phyloP scores from a whole-genome alignment of 345 rosid species.

The Mallotus nudiflorus region DNA sequence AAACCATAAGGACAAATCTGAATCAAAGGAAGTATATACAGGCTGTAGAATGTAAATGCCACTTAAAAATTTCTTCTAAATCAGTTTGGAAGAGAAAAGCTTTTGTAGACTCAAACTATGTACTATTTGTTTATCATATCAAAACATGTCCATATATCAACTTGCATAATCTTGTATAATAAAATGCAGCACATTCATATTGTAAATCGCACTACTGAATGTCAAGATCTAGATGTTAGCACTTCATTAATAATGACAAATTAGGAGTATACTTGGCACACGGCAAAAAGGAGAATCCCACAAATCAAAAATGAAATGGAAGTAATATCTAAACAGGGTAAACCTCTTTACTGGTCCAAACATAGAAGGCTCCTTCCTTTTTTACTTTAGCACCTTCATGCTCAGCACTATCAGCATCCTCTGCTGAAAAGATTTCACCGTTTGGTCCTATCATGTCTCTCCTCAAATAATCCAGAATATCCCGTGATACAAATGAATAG shows the following conservation, averaged over 20 bases:
- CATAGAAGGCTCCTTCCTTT: constrained; percentile 88
- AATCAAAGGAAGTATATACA: constrained; percentile 8
- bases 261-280: neutral
- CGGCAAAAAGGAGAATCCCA: neutral
- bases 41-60: neutral
- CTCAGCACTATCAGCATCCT: constrained; percentile 92
- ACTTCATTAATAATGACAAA: neutral
- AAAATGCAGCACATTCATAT: neutral
- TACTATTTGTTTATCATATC: neutral
- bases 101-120: neutral
- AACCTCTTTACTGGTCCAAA: constrained; percentile 86
- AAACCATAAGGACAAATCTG: constrained; percentile 8
- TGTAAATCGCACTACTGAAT: neutral
- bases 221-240: neutral
- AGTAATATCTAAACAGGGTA: neutral
- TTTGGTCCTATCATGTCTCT: constrained; percentile 86
- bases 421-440: constrained; percentile 88
- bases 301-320: neutral
- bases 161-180: neutral
- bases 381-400: constrained; percentile 53
- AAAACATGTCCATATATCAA: neutral
- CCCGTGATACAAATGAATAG: constrained; percentile 64
- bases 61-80: neutral
- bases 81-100: neutral
- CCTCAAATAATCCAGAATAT: constrained; percentile 81